A percentile compares a stretch with the other conserved stretches of the same genome.
phyloP scores from a whole-genome alignment of 257 asterid genomes.

The Schizonepeta tenuifolia region DNA sequence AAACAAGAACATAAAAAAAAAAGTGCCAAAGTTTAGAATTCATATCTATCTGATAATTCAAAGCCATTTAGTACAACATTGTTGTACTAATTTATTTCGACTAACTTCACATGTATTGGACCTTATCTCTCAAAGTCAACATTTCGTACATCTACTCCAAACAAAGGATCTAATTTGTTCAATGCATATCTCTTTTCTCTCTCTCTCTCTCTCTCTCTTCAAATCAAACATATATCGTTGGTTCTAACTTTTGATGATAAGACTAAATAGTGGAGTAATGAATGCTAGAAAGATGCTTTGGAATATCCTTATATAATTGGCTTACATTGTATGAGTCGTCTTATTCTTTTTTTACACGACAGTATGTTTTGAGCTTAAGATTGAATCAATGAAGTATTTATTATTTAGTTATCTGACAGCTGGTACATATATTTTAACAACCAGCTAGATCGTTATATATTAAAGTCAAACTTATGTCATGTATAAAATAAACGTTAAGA shows the following conservation, averaged over 20 bases:
- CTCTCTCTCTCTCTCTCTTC: background rate
- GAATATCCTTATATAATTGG: conserved; percentile 28
- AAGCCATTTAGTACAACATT: conserved; percentile 29
- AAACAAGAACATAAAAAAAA: conserved; percentile 25
- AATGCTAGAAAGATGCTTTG: background rate
- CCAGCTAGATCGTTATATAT: no score
- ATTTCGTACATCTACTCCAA: conserved; percentile 23
- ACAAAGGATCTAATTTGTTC: conserved; percentile 16
- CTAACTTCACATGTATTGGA: conserved; percentile 26
- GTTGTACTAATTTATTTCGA: conserved; percentile 23
- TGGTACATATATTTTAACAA: background rate
- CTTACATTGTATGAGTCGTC: background rate
- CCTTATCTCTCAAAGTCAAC: conserved; percentile 33
- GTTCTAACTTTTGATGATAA: conserved; percentile 31
- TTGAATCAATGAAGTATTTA: background rate
- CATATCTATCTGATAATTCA: conserved; percentile 22
- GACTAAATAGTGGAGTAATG: conserved; percentile 18
- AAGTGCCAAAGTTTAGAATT: conserved; percentile 18
- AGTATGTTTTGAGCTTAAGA: background rate
- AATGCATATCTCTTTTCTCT: background rate
- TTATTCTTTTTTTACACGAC: background rate
- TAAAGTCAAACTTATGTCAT: background rate
- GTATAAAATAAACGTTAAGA: background rate
- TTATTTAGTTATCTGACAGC: background rate
- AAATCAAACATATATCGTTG: conserved; percentile 3